phyloP scores from a whole-genome alignment of 257 asterid genomes.

The Solanum chaucha region DNA sequence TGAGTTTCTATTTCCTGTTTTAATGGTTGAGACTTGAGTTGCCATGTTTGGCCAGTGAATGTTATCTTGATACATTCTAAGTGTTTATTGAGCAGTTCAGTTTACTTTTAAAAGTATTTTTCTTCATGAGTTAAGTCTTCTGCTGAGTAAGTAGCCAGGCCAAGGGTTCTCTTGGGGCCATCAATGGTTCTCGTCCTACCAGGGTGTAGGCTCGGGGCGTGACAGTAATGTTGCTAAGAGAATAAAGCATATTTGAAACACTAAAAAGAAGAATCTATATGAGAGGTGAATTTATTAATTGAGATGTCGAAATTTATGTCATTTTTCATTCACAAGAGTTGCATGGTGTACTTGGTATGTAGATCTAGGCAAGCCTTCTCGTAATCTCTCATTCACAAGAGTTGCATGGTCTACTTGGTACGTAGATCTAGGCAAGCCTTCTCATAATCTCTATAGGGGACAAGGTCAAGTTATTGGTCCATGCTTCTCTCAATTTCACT shows the following conservation, averaged over 20 bases:
- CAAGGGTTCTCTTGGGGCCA: too few relatives aligned
- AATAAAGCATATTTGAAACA: background rate
- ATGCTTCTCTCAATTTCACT: constrained; percentile 7
- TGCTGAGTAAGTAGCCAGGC: too few relatives aligned
- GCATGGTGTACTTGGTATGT: background rate
- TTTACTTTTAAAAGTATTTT: too few relatives aligned
- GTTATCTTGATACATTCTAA: too few relatives aligned
- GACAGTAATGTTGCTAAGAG: background rate
- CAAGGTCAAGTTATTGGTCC: background rate
- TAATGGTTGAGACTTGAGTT: too few relatives aligned
- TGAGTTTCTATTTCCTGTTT: too few relatives aligned
- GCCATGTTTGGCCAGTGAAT: too few relatives aligned
- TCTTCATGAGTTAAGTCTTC: too few relatives aligned
- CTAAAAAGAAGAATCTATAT: background rate
- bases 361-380: background rate
- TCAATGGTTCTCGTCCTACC: too few relatives aligned
- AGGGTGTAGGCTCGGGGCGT: too few relatives aligned
- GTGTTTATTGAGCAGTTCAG: too few relatives aligned
- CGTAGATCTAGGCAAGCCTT: background rate
- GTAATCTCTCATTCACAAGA: background rate
- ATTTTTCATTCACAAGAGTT: background rate
- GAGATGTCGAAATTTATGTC: background rate
- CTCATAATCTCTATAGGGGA: background rate
- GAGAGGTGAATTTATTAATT: background rate
- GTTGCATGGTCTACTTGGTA: background rate